phyloP scores from a whole-genome alignment of 495 filamentous ascomycete genomes.

The Penicillium turbatum region DNA sequence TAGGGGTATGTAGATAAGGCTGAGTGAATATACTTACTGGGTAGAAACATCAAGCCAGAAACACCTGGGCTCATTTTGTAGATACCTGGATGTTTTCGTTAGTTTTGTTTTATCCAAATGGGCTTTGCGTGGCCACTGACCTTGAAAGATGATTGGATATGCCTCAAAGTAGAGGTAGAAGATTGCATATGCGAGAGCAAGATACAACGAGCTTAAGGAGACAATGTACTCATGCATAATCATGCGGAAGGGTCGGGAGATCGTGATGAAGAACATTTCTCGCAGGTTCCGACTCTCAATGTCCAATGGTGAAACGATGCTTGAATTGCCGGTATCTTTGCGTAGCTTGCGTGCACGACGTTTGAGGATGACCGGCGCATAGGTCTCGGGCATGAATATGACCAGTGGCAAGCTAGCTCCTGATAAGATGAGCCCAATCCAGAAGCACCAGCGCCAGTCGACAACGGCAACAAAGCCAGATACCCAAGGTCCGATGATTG shows the following conservation, averaged over 20 bases:
- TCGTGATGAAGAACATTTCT: conserved; percentile 40
- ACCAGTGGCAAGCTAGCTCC: conserved; percentile 44
- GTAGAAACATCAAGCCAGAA: conserved; percentile 32
- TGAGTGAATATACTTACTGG: conserved; percentile 23
- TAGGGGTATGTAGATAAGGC: background rate
- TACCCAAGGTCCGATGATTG: conserved; percentile 58
- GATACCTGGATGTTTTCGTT: conserved; percentile 16
- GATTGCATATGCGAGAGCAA: conserved; percentile 64
- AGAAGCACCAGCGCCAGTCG: conserved; percentile 62
- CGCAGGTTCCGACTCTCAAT: conserved; percentile 43
- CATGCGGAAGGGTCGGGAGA: conserved; percentile 47
- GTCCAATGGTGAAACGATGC: conserved; percentile 43
- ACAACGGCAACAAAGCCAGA: conserved; percentile 58
- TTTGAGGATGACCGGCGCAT: conserved; percentile 66
- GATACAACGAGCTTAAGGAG: conserved; percentile 61
- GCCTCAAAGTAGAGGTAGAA: conserved; percentile 74
- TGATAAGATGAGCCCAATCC: conserved; percentile 56
- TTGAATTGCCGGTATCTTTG: conserved; percentile 55
- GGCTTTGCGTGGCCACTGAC: conserved; percentile 6
- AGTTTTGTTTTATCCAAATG: background rate
- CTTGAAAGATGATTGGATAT: conserved; percentile 63
- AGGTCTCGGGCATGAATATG: conserved; percentile 58
- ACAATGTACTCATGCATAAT: conserved; percentile 56
- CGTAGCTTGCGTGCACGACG: conserved; percentile 60
- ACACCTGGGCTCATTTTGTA: conserved; percentile 37